Conservation (phyloP, 2,329 filamentous ascomycete species). For the Colletotrichum sp. region DNA sequence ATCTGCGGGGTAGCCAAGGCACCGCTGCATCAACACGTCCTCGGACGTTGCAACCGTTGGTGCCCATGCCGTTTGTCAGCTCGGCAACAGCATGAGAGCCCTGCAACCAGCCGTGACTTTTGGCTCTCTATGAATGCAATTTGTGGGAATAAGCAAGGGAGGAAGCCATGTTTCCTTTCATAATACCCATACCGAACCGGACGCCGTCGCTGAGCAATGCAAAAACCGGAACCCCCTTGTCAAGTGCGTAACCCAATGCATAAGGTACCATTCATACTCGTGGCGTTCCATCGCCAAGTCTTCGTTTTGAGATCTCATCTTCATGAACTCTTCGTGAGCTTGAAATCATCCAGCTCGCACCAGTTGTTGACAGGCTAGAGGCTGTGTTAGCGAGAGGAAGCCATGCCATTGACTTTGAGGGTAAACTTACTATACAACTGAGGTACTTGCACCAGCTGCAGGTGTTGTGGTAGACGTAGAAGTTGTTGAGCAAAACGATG, state of each 20-base stretch:
- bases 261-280: neutral
- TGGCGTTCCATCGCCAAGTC: neutral
- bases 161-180: neutral
- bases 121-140: neutral
- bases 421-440: conserved; percentile 81
- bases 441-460: conserved; percentile 96
- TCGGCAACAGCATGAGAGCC: neutral
- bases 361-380: conserved; percentile 68
- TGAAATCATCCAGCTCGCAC: conserved; percentile 59
- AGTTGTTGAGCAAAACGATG: conserved; percentile 86
- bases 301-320: neutral
- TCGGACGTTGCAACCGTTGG: neutral
- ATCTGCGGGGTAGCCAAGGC: conserved; percentile 16
- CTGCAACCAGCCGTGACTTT: neutral
- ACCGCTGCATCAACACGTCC: neutral
- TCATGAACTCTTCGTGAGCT: neutral
- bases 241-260: neutral
- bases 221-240: neutral
- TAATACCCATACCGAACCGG: conserved; percentile 13
- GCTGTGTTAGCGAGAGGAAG: conserved; percentile 26
- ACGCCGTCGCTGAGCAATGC: conserved; percentile 28
- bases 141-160: neutral
- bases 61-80: neutral
- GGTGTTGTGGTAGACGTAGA: conserved; percentile 78
- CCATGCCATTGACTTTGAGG: too few relatives aligned